Evolutionary conservation across 1,284 basidiomycete species (phyloP).

Genomic region (Blastosporella zonata): DNA sequence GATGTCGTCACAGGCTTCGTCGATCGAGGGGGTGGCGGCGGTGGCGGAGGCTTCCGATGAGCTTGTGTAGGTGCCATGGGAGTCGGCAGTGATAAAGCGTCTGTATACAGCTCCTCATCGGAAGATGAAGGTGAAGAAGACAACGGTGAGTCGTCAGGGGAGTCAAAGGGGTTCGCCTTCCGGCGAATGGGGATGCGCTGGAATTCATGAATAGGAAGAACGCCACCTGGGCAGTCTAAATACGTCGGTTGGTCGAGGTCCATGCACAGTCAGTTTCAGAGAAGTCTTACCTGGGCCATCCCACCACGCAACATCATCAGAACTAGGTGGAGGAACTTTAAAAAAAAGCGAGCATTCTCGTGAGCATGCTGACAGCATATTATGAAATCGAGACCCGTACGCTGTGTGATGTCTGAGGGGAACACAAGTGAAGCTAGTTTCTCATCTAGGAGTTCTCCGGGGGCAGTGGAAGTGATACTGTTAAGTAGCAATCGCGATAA

Average conservation of each 20-base stretch:
- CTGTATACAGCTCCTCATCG: slow-evolving; percentile 76
- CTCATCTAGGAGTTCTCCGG: slow-evolving; percentile 69
- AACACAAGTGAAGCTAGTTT: slow-evolving; percentile 55
- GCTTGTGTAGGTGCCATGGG: slow-evolving; percentile 49
- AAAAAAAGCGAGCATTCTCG: slow-evolving; percentile 3
- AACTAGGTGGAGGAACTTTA: slow-evolving; percentile 82
- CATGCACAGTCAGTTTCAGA: slow-evolving; percentile 1
- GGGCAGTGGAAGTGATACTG: slow-evolving; percentile 53
- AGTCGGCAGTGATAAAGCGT: slow-evolving; percentile 60
- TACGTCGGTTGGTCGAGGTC: slow-evolving; percentile 6
- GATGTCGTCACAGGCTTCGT: slow-evolving; percentile 21
- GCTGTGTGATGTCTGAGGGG: slow-evolving; percentile 38
- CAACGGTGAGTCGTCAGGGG: slow-evolving; percentile 56
- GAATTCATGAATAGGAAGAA: slow-evolving; percentile 49
- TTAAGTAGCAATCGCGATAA: slow-evolving; percentile 71
- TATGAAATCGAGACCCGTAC: slow-evolving; percentile 24
- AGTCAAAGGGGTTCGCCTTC: slow-evolving; percentile 67
- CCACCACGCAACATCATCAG: slow-evolving; percentile 78
- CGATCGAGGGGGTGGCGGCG: slow-evolving; percentile 34
- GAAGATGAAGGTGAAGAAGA: slow-evolving; percentile 76
- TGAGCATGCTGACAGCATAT: slow-evolving; percentile 2
- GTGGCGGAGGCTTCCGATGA: slow-evolving; percentile 34
- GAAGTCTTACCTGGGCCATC: slow-evolving; percentile 52
- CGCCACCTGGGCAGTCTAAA: slow-evolving; percentile 62
- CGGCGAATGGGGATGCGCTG: slow-evolving; percentile 31